phyloP scores from a whole-genome alignment of 805 yeast species.

The Candida ipomoeae region DNA sequence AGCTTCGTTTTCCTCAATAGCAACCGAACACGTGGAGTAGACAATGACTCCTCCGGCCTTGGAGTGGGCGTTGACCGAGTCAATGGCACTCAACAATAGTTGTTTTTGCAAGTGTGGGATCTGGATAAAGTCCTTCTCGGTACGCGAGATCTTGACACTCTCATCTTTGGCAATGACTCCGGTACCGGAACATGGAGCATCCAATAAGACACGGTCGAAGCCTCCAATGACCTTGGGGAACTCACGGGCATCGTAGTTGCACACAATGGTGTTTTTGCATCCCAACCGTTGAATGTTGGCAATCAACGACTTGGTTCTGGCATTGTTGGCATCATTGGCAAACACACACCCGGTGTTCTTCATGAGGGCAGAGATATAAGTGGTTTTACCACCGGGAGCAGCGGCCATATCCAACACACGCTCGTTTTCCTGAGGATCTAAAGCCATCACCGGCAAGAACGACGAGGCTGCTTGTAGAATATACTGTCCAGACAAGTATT shows the following conservation, averaged over 20 bases:
- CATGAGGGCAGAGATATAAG: conserved; percentile 93
- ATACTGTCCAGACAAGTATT: conserved; percentile 95
- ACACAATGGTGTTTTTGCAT: conserved; percentile 92
- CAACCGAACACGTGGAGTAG: conserved; percentile 96
- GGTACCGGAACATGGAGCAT: conserved; percentile 99
- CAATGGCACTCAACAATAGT: conserved; percentile 88
- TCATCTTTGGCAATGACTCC: conserved; percentile 99
- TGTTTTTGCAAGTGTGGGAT: conserved; percentile 97
- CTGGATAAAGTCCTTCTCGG: conserved; percentile 93
- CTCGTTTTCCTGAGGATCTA: conserved; percentile 96
- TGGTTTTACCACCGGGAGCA: conserved; percentile 98
- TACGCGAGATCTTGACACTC: conserved; percentile 86
- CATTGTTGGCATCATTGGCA: conserved; percentile 95
- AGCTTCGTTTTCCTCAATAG: conserved; percentile 97
- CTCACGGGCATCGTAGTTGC: conserved; percentile 97
- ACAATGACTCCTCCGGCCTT: conserved; percentile 91
- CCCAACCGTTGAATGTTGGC: conserved; percentile 98
- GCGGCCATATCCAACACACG: conserved; percentile 98
- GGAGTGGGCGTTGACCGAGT: conserved; percentile 91
- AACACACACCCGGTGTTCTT: conserved; percentile 96
- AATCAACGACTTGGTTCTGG: conserved; percentile 91
- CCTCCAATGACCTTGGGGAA: conserved; percentile 98
- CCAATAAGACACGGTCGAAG: conserved; percentile 87
- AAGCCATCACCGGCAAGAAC: conserved; percentile 95
- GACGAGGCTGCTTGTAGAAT: conserved; percentile 98